Base-by-base conservation (phyloP, 2,329 filamentous ascomycete genomes). In the Venturia oleaginea region DNA sequence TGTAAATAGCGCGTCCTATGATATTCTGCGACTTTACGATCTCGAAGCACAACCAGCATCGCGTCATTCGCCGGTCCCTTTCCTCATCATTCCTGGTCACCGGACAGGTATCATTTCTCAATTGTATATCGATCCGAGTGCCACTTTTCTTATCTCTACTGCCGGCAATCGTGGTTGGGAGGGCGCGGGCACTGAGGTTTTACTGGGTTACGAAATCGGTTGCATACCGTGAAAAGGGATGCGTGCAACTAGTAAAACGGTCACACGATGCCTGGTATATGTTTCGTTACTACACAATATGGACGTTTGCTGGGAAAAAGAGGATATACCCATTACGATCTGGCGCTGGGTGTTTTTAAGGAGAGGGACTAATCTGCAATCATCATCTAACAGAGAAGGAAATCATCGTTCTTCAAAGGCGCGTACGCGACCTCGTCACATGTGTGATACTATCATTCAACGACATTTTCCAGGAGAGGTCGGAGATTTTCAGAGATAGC, bases 101-200 rank as follows among this genome's bases (percentile, higher is more conserved):
- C 81, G 91, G 19, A 92, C 92, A 0, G 93, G 93, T 55, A 91
- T 96, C 51, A 93, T 97, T 51, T 91, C 89, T 0, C 86, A 89
- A 66, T 78, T 97, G 11, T 94, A 93, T 71, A 81, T 97, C 59
- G 94, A 99, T 73, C 90, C 90, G 4, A 90, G 91, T 0, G 93
- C 91, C 73, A 83, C 86, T 22, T 97, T 92, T 72, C 93, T 99
- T 88, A 84, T 99, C 40, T 93, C 90, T 1, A 90, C 91, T 0
- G 92, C 91, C 4, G 94, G 94, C 0, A 97, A 94, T 67, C 80
- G 94, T 67, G 94, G 94, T 0, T 99, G 94, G 94, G 94, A 97
- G 74, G 94, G 94, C 1, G 86, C 84, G 24, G 87, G 84, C 42
- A 97, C 94, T 0, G 94, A 99, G 77, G 91, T 94, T 0, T 75